Percentiles rank a stretch among this genome's conserved stretches.
These are phyloP conservation scores for Amphibolis antarctica DNA, from an alignment of 106 monocot genomes.

Conservation along the genomic window DNA sequence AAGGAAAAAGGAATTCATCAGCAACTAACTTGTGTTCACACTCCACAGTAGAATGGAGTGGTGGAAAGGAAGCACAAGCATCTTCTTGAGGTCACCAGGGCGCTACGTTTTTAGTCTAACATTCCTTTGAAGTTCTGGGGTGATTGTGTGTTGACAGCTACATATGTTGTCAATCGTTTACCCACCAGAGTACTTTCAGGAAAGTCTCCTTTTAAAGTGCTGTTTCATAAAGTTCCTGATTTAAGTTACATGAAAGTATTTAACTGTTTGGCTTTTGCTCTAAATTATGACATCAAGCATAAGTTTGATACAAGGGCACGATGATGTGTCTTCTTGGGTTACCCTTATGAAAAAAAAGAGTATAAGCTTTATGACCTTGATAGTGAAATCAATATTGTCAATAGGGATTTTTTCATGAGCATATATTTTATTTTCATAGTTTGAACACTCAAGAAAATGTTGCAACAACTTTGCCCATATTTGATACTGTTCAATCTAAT, in stretches of 20 bases:
- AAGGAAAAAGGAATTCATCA: no score
- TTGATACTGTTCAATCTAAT: no score
- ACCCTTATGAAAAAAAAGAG: neutral
- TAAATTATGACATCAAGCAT: neutral
- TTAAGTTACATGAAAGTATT: neutral
- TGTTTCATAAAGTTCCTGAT: neutral
- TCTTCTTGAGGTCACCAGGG: conserved; percentile 6
- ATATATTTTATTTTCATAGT: no score
- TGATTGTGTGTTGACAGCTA: conserved; percentile 2
- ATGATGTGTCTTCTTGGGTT: neutral
- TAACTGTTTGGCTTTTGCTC: conserved; percentile 8
- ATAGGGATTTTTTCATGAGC: neutral
- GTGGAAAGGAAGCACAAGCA: conserved; percentile 13
- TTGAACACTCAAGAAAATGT: no score
- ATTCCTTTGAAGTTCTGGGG: conserved; percentile 4
- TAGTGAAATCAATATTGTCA: neutral
- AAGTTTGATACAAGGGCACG: neutral
- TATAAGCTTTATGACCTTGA: neutral
- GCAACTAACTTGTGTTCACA: neutral
- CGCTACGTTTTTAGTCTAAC: neutral
- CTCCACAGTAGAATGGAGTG: conserved; percentile 13
- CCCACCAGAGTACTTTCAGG: neutral
- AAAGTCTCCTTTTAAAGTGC: conserved; percentile 1
- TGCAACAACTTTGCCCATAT: no score
- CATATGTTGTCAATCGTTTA: conserved; percentile 3